These are phyloP conservation scores for Paecilomyces variotii DNA, from an alignment of 2,329 filamentous ascomycete genomes.

Conservation along the genomic window DNA sequence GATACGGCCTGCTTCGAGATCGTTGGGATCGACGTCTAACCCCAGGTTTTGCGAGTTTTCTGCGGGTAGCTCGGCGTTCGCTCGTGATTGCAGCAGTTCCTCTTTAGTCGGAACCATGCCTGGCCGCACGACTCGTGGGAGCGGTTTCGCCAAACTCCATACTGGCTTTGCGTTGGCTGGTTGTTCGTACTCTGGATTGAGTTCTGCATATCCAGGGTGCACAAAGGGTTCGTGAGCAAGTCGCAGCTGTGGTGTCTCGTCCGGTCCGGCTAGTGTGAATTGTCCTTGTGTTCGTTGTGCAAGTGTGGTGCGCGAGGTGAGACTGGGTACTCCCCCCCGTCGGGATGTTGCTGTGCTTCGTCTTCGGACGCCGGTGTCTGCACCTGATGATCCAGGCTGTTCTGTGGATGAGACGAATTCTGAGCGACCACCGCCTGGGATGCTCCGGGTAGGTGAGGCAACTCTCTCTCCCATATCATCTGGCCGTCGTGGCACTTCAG, in stretches of 20 bases:
- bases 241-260: slow-evolving; percentile 21
- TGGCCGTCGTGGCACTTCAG: not conserved
- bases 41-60: slow-evolving; percentile 25
- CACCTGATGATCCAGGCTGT: not conserved
- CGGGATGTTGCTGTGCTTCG: slow-evolving; percentile 15
- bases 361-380: slow-evolving; percentile 9
- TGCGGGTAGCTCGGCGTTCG: slow-evolving; percentile 22
- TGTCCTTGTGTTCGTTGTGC: slow-evolving; percentile 19
- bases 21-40: slow-evolving; percentile 32
- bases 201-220: slow-evolving; percentile 45
- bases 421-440: not conserved
- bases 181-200: slow-evolving; percentile 50
- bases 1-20: slow-evolving; percentile 37
- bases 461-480: not conserved
- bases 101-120: slow-evolving; percentile 45
- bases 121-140: slow-evolving; percentile 46
- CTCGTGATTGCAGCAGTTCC: slow-evolving; percentile 25
- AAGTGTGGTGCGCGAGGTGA: slow-evolving; percentile 17
- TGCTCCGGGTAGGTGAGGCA: not conserved
- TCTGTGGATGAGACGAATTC: not conserved
- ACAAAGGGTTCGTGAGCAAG: slow-evolving; percentile 38
- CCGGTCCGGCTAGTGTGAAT: slow-evolving; percentile 25
- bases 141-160: slow-evolving; percentile 47
- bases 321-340: slow-evolving; percentile 14
- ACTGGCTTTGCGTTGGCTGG: slow-evolving; percentile 42